Evolutionary conservation across 2,329 filamentous ascomycete species (phyloP), one percentile per base, ranked within the genome.

Genomic region (Hypoxylon rubiginosum): DNA sequence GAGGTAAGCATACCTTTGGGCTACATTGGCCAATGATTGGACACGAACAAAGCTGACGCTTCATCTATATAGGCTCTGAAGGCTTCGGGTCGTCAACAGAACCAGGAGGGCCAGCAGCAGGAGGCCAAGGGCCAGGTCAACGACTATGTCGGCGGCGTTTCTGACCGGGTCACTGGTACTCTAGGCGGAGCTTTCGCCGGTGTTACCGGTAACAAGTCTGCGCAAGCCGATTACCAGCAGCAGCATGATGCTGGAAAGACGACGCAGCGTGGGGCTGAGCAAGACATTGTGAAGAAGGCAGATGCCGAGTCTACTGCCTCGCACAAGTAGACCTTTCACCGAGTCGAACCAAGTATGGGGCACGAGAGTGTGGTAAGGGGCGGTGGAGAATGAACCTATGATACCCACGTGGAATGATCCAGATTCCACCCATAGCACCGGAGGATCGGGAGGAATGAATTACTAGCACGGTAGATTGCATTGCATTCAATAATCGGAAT

Each of bases 201-300:
- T 26, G 58, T 97, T 13, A 92, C 89, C 1, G 94, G 94, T 17
- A 90, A 97, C 77, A 82, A 83, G 51, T 79, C 82, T 28, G 88
- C 88, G 64, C 85, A 94, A 83, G 78, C 83, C 51, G 87, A 88
- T 77, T 91, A 89, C 75, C 83, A 92, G 78, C 78, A 84, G 71
- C 82, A 91, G 79, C 93, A 96, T 75, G 93, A 96, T 73, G 81
- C 88, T 70, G 94, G 94, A 70, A 97, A 96, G 89, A 92, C 91
- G 19, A 85, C 88, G 75, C 92, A 97, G 85, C 87, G 93, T 19
- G 92, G 93, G 53, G 94, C 91, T 1, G 94, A 97, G 86, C 82
- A 86, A 39, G 93, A 97, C 75, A 85, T 97, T 61, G 82, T 91
- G 79, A 94, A 93, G 87, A 83, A 92, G 83, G 86, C 83, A 0